Conservation (phyloP, 805 yeast species). For the Jamesozyma lodderae region DNA sequence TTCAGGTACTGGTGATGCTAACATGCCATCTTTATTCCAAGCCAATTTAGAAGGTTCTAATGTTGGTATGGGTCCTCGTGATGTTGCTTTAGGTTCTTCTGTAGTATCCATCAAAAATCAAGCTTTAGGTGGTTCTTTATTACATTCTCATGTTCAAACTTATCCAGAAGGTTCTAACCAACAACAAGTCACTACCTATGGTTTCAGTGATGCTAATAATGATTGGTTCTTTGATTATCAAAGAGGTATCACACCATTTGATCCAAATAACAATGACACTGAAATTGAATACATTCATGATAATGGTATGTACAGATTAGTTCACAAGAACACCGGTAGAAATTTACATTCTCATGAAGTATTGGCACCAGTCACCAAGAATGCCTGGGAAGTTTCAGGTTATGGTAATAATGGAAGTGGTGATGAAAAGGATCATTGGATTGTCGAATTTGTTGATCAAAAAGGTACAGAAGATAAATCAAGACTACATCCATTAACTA, state of each 20-base stretch:
- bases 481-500: slow-evolving; percentile 61
- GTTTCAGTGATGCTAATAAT: slow-evolving; percentile 81
- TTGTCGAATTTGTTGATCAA: slow-evolving; percentile 69
- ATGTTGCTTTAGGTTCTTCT: slow-evolving; percentile 57
- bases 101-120: slow-evolving; percentile 43
- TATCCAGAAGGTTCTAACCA: slow-evolving; percentile 93
- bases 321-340: slow-evolving; percentile 62
- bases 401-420: slow-evolving; percentile 65
- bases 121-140: slow-evolving; percentile 65
- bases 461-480: slow-evolving; percentile 38
- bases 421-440: slow-evolving; percentile 85
- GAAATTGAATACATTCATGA: slow-evolving; percentile 37
- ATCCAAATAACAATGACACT: slow-evolving; percentile 19
- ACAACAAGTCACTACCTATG: slow-evolving; percentile 90
- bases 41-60: slow-evolving; percentile 65
- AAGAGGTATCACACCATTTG: slow-evolving; percentile 32
- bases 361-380: slow-evolving; percentile 63
- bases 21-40: slow-evolving; percentile 75
- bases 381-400: slow-evolving; percentile 76
- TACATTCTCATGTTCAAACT: slow-evolving; percentile 81
- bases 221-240: slow-evolving; percentile 63
- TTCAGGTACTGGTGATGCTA: slow-evolving; percentile 76
- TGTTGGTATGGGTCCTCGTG: slow-evolving; percentile 62
- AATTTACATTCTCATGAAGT: slow-evolving; percentile 82
- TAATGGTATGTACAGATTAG: slow-evolving; percentile 60